Base-by-base conservation (phyloP, 2,329 filamentous ascomycete species). In the Cladorrhinum sp. region DNA sequence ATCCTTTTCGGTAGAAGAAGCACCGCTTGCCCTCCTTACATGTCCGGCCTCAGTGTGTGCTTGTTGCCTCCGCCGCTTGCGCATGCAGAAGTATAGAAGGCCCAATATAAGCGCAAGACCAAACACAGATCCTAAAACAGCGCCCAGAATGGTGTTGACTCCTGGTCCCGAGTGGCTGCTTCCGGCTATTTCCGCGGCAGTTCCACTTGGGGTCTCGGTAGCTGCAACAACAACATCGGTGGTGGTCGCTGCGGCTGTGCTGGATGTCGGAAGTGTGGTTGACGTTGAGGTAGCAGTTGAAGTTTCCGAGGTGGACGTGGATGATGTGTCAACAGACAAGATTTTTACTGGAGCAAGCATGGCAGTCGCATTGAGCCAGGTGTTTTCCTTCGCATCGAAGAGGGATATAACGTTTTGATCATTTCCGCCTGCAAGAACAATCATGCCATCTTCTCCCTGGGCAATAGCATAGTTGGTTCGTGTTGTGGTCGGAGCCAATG, bases 401-500 rank as follows among this genome's bases (percentile, higher is more conserved):
- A 97, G 85, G 65, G 83, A 85, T 4, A 98, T 70, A 0, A 89
- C 82, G 62, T 90, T 82, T 1, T 88, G 76, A 5, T 78, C 74
- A 66, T 83, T 86, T 24, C 92, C 92, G 50, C 92, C 91, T n/a
- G 88, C 86, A 62, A 96, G 85, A 13, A 95, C 89, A 1, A 93
- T 84, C 65, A 88, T 76, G 2, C 89, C 90, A 64, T 83, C 75
- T 1, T 81, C 69, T 62, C 85, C 86, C 67, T 88, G 83, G 0
- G 92, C 90, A 16, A 96, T 73, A 0, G 90, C 88, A 69, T 86
- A 96, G 51, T 85, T 84, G n/a, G 79, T 79, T 65, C 92, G 83
- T 5, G 80, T 85, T 8, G 75, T 78, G 1, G 76, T 82, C 0
- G 93, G 90, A 0, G 90, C 93, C 48, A 87, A 75, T 0, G 87